Evolutionary conservation across 2,329 filamentous ascomycete genomes (phyloP).

Genomic region (Pseudogymnoascus sp.): DNA sequence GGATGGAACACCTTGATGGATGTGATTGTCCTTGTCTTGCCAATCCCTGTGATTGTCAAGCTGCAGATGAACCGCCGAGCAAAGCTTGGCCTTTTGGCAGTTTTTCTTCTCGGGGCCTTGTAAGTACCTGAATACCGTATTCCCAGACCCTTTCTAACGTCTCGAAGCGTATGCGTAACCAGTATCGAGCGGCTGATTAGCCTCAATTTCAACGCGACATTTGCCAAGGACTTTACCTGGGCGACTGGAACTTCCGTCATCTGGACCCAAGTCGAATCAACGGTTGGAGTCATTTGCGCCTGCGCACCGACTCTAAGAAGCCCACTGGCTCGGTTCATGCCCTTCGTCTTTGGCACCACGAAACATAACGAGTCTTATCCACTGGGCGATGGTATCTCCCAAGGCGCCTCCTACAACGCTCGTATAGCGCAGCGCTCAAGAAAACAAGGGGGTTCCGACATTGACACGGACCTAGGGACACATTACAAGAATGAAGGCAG

Average conservation of each 20-base stretch:
- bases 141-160: not conserved
- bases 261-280: conserved; percentile 17
- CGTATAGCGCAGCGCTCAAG: not conserved
- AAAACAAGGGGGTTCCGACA: not conserved
- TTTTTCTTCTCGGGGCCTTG: conserved; percentile 3
- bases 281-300: conserved; percentile 15
- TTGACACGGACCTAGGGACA: not conserved
- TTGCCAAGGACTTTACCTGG: conserved; percentile 9
- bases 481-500: conserved; percentile 8
- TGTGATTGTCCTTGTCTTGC: conserved; percentile 10
- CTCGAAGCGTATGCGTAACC: conserved; percentile 14
- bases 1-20: conserved; percentile 11
- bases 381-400: not conserved
- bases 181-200: conserved; percentile 15
- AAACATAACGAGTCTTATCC: conserved; percentile 7
- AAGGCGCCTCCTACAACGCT: not conserved
- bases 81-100: conserved; percentile 5
- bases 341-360: not conserved
- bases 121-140: not conserved
- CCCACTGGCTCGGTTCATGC: conserved; percentile 9
- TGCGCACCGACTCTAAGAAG: conserved; percentile 15
- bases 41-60: conserved; percentile 9
- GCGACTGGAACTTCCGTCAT: conserved; percentile 14
- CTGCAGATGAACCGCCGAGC: conserved; percentile 11
- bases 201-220: conserved; percentile 12